phyloP scores from a whole-genome alignment of 169 alveolate genomes.

The Toxoplasma gondii region DNA sequence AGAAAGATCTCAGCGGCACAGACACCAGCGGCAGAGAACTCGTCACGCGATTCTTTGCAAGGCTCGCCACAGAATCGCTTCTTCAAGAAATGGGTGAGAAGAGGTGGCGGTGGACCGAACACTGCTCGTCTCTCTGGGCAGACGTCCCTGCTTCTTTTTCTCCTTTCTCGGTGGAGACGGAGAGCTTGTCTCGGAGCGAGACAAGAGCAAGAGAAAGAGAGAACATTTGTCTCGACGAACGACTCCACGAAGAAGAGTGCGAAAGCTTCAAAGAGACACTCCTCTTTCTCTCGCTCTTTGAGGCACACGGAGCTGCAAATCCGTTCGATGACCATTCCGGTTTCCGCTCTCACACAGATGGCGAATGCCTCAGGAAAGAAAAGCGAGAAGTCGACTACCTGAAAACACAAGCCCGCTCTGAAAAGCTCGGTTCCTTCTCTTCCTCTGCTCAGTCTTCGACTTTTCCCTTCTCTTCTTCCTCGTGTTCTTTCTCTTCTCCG shows the following conservation, averaged over 20 bases:
- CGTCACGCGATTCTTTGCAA: not conserved
- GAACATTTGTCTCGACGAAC: not conserved
- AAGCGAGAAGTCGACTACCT: no score
- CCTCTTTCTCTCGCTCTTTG: not conserved
- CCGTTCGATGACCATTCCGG: not conserved
- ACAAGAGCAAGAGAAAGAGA: not conserved
- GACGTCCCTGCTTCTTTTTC: no score
- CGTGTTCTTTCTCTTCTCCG: not conserved
- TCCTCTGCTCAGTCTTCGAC: not conserved
- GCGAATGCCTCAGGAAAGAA: no score
- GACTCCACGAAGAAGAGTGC: not conserved
- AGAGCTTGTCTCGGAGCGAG: not conserved
- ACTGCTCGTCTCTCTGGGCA: no score
- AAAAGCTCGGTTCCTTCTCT: not conserved
- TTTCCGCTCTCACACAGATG: no score
- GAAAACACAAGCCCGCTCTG: no score
- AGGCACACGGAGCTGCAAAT: not conserved
- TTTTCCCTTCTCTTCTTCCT: not conserved
- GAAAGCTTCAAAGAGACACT: not conserved
- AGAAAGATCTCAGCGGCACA: not conserved
- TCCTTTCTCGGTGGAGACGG: no score
- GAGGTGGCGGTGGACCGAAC: not conserved
- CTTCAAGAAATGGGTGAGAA: not conserved
- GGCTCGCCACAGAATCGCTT: not conserved
- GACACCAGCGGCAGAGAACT: not conserved